phyloP scores from a whole-genome alignment of 2,329 filamentous ascomycete species.

The Dactylellina drechsleri region DNA sequence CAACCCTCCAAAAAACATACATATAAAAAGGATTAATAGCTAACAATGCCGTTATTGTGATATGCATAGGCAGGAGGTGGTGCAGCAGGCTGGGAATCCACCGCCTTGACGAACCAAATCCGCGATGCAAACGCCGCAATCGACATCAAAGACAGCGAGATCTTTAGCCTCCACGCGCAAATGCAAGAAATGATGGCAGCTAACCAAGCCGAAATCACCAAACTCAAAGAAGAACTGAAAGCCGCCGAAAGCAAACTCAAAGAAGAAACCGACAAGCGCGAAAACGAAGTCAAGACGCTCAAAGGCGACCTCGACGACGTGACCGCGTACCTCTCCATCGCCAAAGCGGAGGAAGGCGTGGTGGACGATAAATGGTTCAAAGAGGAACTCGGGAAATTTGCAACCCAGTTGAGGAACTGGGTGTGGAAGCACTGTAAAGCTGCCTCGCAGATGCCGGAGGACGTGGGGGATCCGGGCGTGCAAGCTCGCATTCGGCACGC shows the following conservation, averaged over 20 bases:
- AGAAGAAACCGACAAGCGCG: slow-evolving; percentile 46
- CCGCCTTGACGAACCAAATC: slow-evolving; percentile 24
- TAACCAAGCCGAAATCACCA: slow-evolving; percentile 46
- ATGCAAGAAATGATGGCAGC: slow-evolving; percentile 55
- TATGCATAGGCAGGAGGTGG: slow-evolving; percentile 28
- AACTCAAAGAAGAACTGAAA: slow-evolving; percentile 48
- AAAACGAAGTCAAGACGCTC: slow-evolving; percentile 40
- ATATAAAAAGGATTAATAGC: neutral
- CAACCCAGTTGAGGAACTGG: slow-evolving; percentile 40
- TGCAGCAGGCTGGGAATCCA: slow-evolving; percentile 30
- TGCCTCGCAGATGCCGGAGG: slow-evolving; percentile 48
- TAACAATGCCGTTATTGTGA: neutral
- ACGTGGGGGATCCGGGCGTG: slow-evolving; percentile 32
- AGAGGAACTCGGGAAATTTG: slow-evolving; percentile 47
- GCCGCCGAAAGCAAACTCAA: slow-evolving; percentile 44
- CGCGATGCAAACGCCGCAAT: slow-evolving; percentile 35
- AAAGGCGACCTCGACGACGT: slow-evolving; percentile 52
- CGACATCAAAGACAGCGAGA: slow-evolving; percentile 46
- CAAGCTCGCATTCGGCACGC: slow-evolving; percentile 35
- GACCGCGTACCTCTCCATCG: slow-evolving; percentile 48
- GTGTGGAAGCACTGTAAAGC: slow-evolving; percentile 53
- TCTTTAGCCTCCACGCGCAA: slow-evolving; percentile 44
- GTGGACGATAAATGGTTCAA: slow-evolving; percentile 53
- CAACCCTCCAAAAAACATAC: neutral
- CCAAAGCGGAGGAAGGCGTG: slow-evolving; percentile 50